Evolutionary conservation across 208 protist genomes (phyloP).

Genomic region (Leishmania martiniquensis): DNA sequence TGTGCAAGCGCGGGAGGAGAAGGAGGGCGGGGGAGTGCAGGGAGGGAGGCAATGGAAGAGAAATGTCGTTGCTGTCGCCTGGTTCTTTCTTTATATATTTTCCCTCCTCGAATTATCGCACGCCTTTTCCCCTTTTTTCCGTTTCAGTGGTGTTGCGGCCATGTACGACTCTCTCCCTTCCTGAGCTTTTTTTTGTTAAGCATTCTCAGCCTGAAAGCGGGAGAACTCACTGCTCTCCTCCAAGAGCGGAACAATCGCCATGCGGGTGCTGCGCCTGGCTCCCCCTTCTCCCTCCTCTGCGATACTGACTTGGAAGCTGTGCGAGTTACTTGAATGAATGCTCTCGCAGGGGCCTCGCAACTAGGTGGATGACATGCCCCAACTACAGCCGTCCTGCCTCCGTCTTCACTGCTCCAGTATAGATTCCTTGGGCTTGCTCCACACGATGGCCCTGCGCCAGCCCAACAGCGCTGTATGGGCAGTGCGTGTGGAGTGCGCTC

Average conservation of each 20-base stretch:
- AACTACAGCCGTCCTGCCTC: neutral
- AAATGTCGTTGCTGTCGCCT: neutral
- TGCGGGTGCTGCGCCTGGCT: neutral
- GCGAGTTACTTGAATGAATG: neutral
- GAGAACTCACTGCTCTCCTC: neutral
- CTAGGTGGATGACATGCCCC: neutral
- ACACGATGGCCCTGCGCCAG: neutral
- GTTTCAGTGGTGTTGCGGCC: neutral
- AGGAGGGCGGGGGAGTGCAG: no score
- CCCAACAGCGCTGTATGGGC: neutral
- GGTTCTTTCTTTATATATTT: neutral
- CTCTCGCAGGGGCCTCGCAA: neutral
- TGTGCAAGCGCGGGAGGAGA: neutral
- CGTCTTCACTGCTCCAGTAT: neutral
- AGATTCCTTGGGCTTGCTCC: neutral
- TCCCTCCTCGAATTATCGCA: neutral
- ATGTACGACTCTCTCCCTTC: no score
- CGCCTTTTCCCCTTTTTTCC: neutral
- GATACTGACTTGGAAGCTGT: neutral
- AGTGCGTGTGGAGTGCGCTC: neutral
- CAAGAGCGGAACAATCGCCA: neutral
- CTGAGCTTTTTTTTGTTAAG: neutral
- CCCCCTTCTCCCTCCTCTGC: neutral
- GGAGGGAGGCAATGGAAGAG: neutral
- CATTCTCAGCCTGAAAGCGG: neutral